Evolutionary conservation across 2,329 filamentous ascomycete genomes (phyloP).

Genomic region (Huntiella moniliformis): DNA sequence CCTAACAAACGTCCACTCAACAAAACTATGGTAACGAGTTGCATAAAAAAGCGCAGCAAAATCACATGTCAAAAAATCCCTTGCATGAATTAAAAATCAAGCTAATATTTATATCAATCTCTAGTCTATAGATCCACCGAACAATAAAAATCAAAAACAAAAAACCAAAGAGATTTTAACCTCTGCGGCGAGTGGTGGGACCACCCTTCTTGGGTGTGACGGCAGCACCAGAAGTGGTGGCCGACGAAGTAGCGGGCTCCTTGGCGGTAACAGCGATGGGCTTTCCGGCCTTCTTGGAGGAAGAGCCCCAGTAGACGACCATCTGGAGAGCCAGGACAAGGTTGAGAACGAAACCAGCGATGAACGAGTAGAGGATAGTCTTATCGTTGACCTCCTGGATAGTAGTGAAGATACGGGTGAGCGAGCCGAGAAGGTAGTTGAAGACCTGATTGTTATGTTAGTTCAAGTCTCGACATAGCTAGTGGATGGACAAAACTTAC

Average conservation of each 20-base stretch:
- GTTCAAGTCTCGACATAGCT: background rate
- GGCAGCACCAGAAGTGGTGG: conserved; percentile 16
- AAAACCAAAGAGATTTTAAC: conserved; percentile 15
- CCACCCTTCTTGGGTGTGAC: conserved; percentile 22
- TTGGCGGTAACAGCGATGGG: conserved; percentile 14
- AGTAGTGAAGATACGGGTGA: conserved; percentile 93
- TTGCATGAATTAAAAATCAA: background rate
- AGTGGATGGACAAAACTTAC: conserved; percentile 34
- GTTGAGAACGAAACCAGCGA: conserved; percentile 83
- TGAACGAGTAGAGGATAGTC: conserved; percentile 84
- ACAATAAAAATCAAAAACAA: conserved; percentile 2
- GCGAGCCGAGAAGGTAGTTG: conserved; percentile 86
- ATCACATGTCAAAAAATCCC: too few species aligned
- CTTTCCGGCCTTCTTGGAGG: conserved; percentile 25
- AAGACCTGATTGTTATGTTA: conserved; percentile 48
- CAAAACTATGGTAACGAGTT: too few species aligned
- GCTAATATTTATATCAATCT: background rate
- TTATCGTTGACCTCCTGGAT: conserved; percentile 94
- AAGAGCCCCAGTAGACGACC: conserved; percentile 85
- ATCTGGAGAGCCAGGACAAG: conserved; percentile 73
- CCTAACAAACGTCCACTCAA: too few species aligned
- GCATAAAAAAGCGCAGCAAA: too few species aligned
- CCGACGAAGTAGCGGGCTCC: conserved; percentile 12
- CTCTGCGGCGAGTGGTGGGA: conserved; percentile 26
- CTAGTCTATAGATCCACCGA: too few species aligned